Base-by-base conservation (phyloP, 2,329 filamentous ascomycete genomes). In the Dactylella cylindrospora region DNA sequence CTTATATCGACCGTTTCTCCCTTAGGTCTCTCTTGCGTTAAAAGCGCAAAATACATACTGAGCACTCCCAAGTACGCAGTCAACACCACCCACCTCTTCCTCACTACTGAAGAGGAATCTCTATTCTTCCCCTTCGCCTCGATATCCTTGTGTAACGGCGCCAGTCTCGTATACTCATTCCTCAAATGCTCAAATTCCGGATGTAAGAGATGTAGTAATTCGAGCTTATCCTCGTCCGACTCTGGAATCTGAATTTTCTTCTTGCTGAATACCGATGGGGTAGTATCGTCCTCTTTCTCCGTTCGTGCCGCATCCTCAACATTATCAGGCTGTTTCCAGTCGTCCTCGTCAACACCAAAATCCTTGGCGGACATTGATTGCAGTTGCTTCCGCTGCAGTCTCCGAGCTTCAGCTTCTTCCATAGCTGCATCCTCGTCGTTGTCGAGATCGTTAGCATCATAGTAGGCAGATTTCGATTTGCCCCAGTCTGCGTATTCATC, bases 31-130 rank as follows among this genome's bases (percentile, higher is more conserved):
- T 65, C 64, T 9, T 59, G 62, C 8, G 66, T 88, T n/a, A 98
- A 76, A 28, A 97, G 80, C 29, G 90, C 88, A 72, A 98, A 95
- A 73, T 98, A 98, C 82, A 95, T 90, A 41, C 87, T 85, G 67
- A 98, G 78, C 1, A 88, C 80, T 35, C 87, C 89, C 19, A 97
- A 77, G 71, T 98, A 97, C 60, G 90, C 88, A 3, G 88, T 85
- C 31, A 95, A 77, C 8, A 90, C 83, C 72, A 88, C 84, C 71
- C 86, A 84, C 72, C 91, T 93, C 57, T 88, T 78, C 6, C 84
- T 77, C 17, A 80, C 76, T n/a, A 85, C 72, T 1, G 57, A 62
- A 9, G 35, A 36, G 12, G 36, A 45, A 26, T 54, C 33, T 1
- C 81, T 81, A 53, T 75, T 77, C 60, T 72, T 74, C 8, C 74